Percentiles rank a stretch among this genome's conserved stretches.
Evolutionary conservation across 2,329 filamentous ascomycete genomes (phyloP).

Genomic region (Cladosporium sp.): DNA sequence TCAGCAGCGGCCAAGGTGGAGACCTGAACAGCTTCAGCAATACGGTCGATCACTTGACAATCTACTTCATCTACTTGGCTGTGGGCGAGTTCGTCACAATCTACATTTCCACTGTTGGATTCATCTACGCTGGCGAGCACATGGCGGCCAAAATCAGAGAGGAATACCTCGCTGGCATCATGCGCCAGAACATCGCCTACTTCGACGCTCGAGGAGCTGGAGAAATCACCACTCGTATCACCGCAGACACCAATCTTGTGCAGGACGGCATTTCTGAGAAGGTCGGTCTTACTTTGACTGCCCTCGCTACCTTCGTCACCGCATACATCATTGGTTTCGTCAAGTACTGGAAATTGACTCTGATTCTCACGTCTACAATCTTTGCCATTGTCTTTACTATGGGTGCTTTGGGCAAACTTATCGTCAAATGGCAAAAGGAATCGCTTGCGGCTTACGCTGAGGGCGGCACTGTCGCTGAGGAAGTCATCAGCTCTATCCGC

Average conservation of each 20-base stretch:
- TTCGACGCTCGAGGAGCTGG: constrained; percentile 91
- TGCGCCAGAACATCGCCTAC: constrained; percentile 86
- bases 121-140: constrained; percentile 63
- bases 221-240: constrained; percentile 92
- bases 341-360: constrained; percentile 87
- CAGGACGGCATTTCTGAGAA: constrained; percentile 95
- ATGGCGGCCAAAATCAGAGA: constrained; percentile 55
- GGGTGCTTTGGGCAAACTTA: constrained; percentile 67
- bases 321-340: constrained; percentile 89
- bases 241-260: constrained; percentile 86
- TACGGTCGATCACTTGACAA: constrained; percentile 59
- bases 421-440: constrained; percentile 76
- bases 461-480: constrained; percentile 85
- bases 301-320: constrained; percentile 76
- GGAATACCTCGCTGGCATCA: constrained; percentile 76
- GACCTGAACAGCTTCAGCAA: constrained; percentile 49
- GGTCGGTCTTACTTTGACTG: constrained; percentile 70
- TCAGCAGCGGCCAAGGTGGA: constrained; percentile 34
- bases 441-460: constrained; percentile 75
- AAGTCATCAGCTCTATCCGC: constrained; percentile 89
- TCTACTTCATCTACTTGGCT: constrained; percentile 84
- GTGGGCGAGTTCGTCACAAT: constrained; percentile 74
- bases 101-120: constrained; percentile 79
- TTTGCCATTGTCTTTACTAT: constrained; percentile 75
- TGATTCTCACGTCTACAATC: constrained; percentile 81